These are phyloP conservation scores for Morella rubra DNA, from an alignment of 306 rosid species.

Conservation along the genomic window DNA sequence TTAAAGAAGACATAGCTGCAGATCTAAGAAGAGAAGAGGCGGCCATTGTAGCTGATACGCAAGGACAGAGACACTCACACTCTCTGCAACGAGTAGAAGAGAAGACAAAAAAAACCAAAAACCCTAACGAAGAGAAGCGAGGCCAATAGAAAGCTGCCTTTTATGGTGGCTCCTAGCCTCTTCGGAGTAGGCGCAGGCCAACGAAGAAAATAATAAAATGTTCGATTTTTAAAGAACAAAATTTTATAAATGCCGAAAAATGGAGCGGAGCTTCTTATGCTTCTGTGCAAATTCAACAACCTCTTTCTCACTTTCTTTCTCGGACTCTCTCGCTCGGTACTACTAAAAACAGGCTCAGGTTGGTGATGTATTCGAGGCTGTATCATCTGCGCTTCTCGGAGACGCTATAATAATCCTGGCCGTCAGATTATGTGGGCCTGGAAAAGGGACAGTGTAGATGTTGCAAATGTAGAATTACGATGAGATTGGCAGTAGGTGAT, in stretches of 20 bases:
- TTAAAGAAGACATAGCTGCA: constrained; percentile 35
- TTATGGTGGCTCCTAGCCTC: constrained; percentile 7
- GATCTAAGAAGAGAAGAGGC: constrained; percentile 72
- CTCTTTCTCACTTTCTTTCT: constrained; percentile 2
- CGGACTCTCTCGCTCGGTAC: background rate
- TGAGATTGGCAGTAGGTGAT: background rate
- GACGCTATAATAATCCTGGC: background rate
- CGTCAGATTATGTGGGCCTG: background rate
- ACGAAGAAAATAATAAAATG: constrained; percentile 8
- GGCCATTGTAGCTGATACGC: constrained; percentile 51
- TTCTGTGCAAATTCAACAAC: background rate
- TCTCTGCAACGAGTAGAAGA: constrained; percentile 8
- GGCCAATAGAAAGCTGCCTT: background rate
- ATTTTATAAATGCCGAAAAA: background rate
- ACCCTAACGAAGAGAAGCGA: background rate
- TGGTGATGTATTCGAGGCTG: background rate
- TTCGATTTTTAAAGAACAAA: background rate
- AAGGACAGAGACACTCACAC: background rate
- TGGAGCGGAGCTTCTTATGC: constrained; percentile 30
- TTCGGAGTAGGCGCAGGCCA: constrained; percentile 10
- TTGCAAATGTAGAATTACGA: background rate
- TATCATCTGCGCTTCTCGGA: background rate
- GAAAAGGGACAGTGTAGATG: background rate
- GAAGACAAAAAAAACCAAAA: background rate
- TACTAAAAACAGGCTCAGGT: background rate